phyloP scores from a whole-genome alignment of 495 filamentous ascomycete genomes.

The Penicillium pulvis region DNA sequence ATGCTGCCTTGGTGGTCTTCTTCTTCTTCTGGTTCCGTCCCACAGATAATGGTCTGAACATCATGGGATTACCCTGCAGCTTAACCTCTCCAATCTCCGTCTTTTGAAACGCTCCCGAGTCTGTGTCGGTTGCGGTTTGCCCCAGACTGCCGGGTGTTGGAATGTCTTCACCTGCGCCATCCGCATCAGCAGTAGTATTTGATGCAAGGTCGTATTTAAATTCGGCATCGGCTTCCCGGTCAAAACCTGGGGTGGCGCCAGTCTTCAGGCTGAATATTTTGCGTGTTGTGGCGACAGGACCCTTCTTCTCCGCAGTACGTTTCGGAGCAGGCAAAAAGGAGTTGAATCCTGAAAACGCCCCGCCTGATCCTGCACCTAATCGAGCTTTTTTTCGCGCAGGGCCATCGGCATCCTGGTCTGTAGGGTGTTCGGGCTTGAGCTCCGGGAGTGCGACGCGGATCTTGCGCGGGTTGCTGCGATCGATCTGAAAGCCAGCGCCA shows the following conservation, averaged over 20 bases:
- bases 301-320: constrained; percentile 44
- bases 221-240: constrained; percentile 56
- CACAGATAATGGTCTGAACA: constrained; percentile 88
- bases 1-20: constrained; percentile 35
- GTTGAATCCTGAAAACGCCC: constrained; percentile 74
- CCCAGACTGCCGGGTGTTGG: constrained; percentile 25
- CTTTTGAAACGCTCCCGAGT: constrained; percentile 18
- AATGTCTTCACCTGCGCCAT: constrained; percentile 19
- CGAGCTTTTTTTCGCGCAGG: constrained; percentile 74
- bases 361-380: constrained; percentile 46
- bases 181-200: constrained; percentile 1
- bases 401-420: constrained; percentile 48
- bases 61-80: constrained; percentile 72
- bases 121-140: constrained; percentile 7
- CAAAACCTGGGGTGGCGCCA: constrained; percentile 75
- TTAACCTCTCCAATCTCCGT: constrained; percentile 58
- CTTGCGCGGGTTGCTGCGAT: constrained; percentile 77
- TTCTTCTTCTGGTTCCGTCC: constrained; percentile 70
- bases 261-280: constrained; percentile 73
- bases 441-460: constrained; percentile 74
- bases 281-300: constrained; percentile 30
- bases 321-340: constrained; percentile 88
- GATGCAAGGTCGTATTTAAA: constrained; percentile 34
- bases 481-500: constrained; percentile 54
- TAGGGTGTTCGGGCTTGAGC: constrained; percentile 44